Percentiles rank a stretch among this genome's conserved stretches.
Evolutionary conservation across 305 asterid species (phyloP).

Genomic region (Solanum aculeatissimum): DNA sequence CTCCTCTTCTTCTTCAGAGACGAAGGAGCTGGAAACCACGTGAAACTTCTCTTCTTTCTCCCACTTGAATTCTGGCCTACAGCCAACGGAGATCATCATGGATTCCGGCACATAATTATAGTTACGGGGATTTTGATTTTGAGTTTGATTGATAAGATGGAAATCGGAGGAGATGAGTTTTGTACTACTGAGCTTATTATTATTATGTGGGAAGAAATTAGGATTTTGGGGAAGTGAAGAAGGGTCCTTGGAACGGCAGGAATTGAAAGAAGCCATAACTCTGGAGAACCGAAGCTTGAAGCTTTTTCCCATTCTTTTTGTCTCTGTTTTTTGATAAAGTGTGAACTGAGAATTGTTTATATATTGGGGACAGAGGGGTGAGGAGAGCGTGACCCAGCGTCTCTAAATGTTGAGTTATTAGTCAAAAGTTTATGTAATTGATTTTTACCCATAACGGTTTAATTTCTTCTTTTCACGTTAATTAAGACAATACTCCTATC

Average conservation of each 20-base stretch:
- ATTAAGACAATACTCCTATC: background rate
- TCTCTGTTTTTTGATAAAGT: background rate
- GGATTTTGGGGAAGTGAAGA: slow-evolving; percentile 46
- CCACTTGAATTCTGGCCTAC: slow-evolving; percentile 39
- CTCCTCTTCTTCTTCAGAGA: background rate
- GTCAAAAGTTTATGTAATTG: background rate
- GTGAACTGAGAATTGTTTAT: background rate
- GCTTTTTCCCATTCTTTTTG: background rate
- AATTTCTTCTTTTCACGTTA: background rate
- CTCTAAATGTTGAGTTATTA: background rate
- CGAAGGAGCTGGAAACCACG: slow-evolving; percentile 31
- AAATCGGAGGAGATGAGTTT: slow-evolving; percentile 1
- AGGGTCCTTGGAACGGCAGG: slow-evolving; percentile 64
- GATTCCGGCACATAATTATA: slow-evolving; percentile 4
- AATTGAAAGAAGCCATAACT: slow-evolving; percentile 45
- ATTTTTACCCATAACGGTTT: background rate
- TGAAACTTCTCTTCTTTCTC: slow-evolving; percentile 65
- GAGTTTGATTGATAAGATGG: background rate
- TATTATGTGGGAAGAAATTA: slow-evolving; percentile 8
- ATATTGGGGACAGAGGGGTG: background rate
- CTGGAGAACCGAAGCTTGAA: slow-evolving; percentile 50
- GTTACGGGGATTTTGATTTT: background rate
- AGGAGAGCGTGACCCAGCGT: background rate
- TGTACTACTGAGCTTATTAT: background rate
- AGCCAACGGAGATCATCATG: slow-evolving; percentile 16